Conservation (phyloP, 768 basidiomycete genomes). For the Hemileccinum impolitum region DNA sequence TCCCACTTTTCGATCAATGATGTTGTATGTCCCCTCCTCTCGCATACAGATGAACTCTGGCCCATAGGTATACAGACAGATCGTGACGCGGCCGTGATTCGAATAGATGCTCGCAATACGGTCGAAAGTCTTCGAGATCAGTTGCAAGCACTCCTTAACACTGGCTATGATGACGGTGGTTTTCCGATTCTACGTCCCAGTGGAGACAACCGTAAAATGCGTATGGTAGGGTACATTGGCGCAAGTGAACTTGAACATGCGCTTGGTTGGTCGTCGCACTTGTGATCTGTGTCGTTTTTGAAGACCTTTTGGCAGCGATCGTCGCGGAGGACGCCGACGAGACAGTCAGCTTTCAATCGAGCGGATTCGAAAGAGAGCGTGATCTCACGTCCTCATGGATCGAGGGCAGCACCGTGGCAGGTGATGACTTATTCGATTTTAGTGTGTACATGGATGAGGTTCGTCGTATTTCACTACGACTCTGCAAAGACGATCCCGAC, state of each 20-base stretch:
- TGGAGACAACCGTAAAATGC: conserved; percentile 39
- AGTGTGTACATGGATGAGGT: conserved; percentile 91
- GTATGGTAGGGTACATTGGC: conserved; percentile 89
- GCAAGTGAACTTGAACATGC: conserved; percentile 94
- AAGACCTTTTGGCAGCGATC: conserved; percentile 45
- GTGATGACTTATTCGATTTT: conserved; percentile 69
- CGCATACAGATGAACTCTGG: background rate
- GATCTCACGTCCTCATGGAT: conserved; percentile 53
- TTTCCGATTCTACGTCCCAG: conserved; percentile 78
- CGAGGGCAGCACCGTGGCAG: conserved; percentile 30
- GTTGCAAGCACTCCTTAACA: conserved; percentile 52
- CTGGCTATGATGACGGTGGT: conserved; percentile 73
- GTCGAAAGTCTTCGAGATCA: conserved; percentile 72
- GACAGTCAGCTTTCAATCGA: conserved; percentile 60
- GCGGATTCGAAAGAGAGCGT: conserved; percentile 37
- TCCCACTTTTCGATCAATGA: conserved; percentile 70
- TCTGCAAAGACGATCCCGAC: background rate
- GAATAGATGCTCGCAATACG: conserved; percentile 70
- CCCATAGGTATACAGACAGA: conserved; percentile 48
- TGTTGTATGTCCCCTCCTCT: conserved; percentile 52
- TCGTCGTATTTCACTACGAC: conserved; percentile 4
- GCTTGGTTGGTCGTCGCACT: conserved; percentile 51
- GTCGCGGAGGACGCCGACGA: conserved; percentile 73
- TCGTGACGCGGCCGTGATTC: conserved; percentile 65
- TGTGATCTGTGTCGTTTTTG: background rate